Evolutionary conservation across 768 basidiomycete genomes (phyloP).

Genomic region (Tylopilus felleus): DNA sequence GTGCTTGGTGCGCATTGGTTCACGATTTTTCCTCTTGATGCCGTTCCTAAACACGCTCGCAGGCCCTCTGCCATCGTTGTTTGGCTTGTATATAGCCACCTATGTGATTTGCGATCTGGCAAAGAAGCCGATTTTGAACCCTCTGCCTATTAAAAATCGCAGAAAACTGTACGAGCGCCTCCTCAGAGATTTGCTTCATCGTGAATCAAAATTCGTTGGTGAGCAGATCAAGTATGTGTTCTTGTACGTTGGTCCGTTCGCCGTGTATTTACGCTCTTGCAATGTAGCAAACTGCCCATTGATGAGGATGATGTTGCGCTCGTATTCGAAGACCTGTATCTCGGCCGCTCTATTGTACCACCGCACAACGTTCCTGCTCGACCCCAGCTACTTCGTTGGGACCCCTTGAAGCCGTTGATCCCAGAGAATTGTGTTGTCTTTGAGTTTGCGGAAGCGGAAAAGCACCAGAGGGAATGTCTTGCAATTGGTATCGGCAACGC

Average conservation of each 20-base stretch:
- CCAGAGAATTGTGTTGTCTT: conserved; percentile 87
- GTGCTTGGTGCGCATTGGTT: conserved; percentile 66
- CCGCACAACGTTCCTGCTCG: conserved; percentile 71
- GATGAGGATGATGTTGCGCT: conserved; percentile 80
- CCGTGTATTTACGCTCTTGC: background rate
- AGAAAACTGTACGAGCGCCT: conserved; percentile 81
- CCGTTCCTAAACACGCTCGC: background rate
- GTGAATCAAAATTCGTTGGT: conserved; percentile 69
- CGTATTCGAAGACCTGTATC: conserved; percentile 84
- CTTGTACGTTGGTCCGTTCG: background rate
- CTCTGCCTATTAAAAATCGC: conserved; percentile 81
- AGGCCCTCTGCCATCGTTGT: conserved; percentile 78
- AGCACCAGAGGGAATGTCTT: conserved; percentile 53
- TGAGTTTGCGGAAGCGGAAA: conserved; percentile 69
- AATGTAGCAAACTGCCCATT: conserved; percentile 64
- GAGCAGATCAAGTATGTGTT: conserved; percentile 52
- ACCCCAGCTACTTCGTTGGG: conserved; percentile 82
- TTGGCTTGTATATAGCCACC: conserved; percentile 86
- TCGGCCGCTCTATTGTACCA: conserved; percentile 73
- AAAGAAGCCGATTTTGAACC: conserved; percentile 77
- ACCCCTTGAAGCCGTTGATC: conserved; percentile 55
- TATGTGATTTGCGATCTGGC: conserved; percentile 87
- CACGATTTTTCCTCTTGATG: background rate
- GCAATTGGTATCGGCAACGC: conserved; percentile 8
- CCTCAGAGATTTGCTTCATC: conserved; percentile 67